Base-by-base conservation (phyloP, 31 red algal genomes). In the Porphyra umbilicalis region DNA sequence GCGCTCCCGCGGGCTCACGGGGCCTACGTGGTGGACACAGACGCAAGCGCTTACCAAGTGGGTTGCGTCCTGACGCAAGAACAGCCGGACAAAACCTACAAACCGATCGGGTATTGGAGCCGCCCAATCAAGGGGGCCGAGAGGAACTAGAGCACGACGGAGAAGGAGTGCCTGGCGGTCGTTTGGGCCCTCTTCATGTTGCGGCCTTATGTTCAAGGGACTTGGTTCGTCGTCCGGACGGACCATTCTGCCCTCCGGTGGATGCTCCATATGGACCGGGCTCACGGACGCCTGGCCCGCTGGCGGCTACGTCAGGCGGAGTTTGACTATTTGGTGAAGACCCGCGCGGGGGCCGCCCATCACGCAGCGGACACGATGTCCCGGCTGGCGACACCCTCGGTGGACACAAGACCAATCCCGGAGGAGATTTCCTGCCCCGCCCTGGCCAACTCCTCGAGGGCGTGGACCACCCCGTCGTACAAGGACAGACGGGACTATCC, bases 11-110 rank as follows among this genome's bases (percentile, higher is more conserved):
- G 79, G 16, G 29, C 40, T n/a, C 0, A 78, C 3, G 32, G 39
- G 35, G 79, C 39, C 42, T 86, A 78, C 6, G 15, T 34, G 16
- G 35, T 91, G 30, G 89, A 86, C 83, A 86, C 79, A 10, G 83
- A 91, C 77, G 83, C 83, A 7, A 82, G 35, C 13, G 71, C 35
- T 10, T 76, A 78, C 4, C 83, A 91, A 74, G 11, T 86, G 0
- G 75, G 71, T 32, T 76, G 77, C 6, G 14, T 35, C 34, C 78
- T 80, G 2, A 30, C 80, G 10, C 85, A 87, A 81, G 78, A 39
- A 2, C 78, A 80, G n/a, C 32, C 68, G 34, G 79, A 81, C 67
- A 30, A 31, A 10, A 35, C 38, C 31, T 20, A 38, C 31, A 44
- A 80, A 10, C 85, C 79, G 20, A 39, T 75, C 6, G 85, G 85